Evolutionary conservation across 2,329 filamentous ascomycete species (phyloP), one percentile per base, ranked within the genome.

Genomic region (Achaetomium macrosporum): DNA sequence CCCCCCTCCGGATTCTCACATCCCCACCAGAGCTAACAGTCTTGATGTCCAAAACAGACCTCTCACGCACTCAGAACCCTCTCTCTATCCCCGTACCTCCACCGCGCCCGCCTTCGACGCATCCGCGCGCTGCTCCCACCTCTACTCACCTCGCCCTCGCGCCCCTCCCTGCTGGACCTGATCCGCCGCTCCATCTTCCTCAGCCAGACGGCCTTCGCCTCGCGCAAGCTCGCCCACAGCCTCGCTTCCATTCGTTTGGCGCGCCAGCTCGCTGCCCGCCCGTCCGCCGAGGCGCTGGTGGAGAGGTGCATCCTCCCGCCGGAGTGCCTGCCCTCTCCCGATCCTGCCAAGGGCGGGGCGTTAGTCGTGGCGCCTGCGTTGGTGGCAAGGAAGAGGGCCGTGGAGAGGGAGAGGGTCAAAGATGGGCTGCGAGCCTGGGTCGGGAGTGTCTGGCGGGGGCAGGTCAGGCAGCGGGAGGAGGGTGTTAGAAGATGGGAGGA

Each of bases 361-460:
- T 8, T 20, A 13, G 44, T 30, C 2, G 72, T 86, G 1, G 79
- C 82, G 0, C 83, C 83, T 0, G 76, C 73, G 0, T 69, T 88
- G 33, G 78, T 87, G n/a, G 82, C 81, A 29, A 75, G 76, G 58
- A 79, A 80, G 62, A 73, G 80, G 51, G 78, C 77, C 12, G 74
- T 88, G 15, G 85, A 88, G 69, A 77, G 78, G 59, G 83, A 88
- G 69, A 74, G 75, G 55, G 73, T 88, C 41, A 88, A 87, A 64
- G 84, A 88, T 61, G 76, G 76, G 15, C 67, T 89, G 55, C 70
- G 84, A 36, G 74, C 76, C 12, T 88, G 84, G 82, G 75, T 88
- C 2, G 84, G 77, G 30, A 70, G 66, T n/a, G 77, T 78, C 25
- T 82, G 77, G 77, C 71, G 68, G 39, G 69, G 77, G 17, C 73